Conservation (phyloP, 1,284 basidiomycete genomes). For the Athelia psychrophila region DNA sequence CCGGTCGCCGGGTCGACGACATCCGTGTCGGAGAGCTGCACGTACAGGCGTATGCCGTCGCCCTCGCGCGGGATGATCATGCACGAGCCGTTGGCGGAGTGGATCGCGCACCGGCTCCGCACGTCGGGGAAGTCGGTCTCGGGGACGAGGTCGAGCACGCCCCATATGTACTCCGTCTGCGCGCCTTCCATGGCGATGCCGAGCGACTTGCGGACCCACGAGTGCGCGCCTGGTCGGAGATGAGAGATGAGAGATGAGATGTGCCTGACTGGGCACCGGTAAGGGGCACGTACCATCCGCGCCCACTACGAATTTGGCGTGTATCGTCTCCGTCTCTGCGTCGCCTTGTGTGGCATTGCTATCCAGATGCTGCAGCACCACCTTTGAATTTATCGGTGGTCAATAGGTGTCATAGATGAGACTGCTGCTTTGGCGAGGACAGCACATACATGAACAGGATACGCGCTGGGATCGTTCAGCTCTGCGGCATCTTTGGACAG, state of each 20-base stretch:
- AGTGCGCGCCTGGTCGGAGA: slow-evolving; percentile 76
- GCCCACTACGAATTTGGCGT: slow-evolving; percentile 62
- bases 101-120: slow-evolving; percentile 60
- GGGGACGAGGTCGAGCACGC: slow-evolving; percentile 70
- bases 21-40: slow-evolving; percentile 60
- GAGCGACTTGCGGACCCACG: slow-evolving; percentile 74
- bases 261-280: background rate
- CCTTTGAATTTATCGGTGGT: no score
- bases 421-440: background rate
- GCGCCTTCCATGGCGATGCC: slow-evolving; percentile 76
- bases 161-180: slow-evolving; percentile 80
- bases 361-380: slow-evolving; percentile 32
- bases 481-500: slow-evolving; percentile 41
- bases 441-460: slow-evolving; percentile 54
- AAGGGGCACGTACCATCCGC: slow-evolving; percentile 50
- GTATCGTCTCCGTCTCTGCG: slow-evolving; percentile 41
- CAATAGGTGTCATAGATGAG: no score
- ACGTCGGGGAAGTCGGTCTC: slow-evolving; percentile 83
- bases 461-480: slow-evolving; percentile 41
- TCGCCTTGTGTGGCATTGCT: no score
- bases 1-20: slow-evolving; percentile 47
- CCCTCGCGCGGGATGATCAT: slow-evolving; percentile 80
- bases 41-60: slow-evolving; percentile 72
- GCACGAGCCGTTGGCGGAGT: slow-evolving; percentile 59
- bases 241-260: background rate